These are phyloP conservation scores for Lasiosphaeris hirsuta DNA, from an alignment of 495 filamentous ascomycete genomes.

Conservation along the genomic window DNA sequence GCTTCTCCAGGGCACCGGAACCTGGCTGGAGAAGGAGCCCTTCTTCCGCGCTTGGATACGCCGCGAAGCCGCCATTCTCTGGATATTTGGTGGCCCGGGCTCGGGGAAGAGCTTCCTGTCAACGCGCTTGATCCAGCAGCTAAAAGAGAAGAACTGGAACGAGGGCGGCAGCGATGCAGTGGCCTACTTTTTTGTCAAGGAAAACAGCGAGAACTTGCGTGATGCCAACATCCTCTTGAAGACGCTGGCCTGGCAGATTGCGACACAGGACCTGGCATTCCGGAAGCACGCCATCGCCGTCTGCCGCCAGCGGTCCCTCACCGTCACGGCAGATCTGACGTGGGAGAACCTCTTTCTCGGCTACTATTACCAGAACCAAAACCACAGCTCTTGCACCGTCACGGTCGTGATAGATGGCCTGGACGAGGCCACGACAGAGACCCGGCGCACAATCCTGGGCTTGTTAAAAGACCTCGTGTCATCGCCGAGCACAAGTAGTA, in stretches of 20 bases:
- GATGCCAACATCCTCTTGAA: conserved; percentile 15
- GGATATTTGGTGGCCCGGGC: conserved; percentile 16
- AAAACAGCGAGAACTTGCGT: conserved; percentile 14
- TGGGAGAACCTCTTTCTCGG: conserved; percentile 10
- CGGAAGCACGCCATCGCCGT: conserved; percentile 2
- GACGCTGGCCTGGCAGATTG: conserved; percentile 13
- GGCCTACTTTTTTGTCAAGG: conserved; percentile 14
- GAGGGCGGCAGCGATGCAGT: neutral
- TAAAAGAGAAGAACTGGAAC: conserved; percentile 1
- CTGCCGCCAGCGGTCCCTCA: neutral
- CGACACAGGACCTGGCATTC: conserved; percentile 2
- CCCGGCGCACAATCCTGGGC: conserved; percentile 1
- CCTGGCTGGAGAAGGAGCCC: conserved; percentile 5
- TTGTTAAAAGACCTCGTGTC: conserved; percentile 2
- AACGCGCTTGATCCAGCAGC: conserved; percentile 4
- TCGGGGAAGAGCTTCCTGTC: conserved; percentile 13
- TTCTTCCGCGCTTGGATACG: conserved; percentile 8
- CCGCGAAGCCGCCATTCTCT: conserved; percentile 9
- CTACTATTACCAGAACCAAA: neutral
- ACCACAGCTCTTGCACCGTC: neutral
- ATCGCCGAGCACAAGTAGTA: neutral
- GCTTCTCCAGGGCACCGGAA: conserved; percentile 8
- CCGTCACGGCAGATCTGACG: conserved; percentile 1
- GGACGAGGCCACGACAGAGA: conserved; percentile 8
- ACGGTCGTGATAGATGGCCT: conserved; percentile 8